Base-by-base conservation (phyloP, 2,329 filamentous ascomycete genomes). In the Epichloe bromicola region DNA sequence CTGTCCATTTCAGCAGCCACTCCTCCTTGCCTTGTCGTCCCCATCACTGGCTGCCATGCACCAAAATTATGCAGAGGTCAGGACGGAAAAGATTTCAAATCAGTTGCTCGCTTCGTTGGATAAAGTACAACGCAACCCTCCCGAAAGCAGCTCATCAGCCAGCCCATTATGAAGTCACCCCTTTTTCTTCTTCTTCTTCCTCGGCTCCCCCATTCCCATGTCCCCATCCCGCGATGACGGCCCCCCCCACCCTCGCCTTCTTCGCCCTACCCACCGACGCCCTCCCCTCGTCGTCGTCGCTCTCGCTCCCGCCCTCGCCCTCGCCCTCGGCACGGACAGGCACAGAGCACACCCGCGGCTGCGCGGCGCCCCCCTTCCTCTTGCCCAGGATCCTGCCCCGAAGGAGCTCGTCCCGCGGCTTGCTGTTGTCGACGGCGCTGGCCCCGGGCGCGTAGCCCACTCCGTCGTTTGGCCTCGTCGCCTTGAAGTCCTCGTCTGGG, bases 401-500 rank as follows among this genome's bases (percentile, higher is more conserved):
- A 8, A 47, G 44, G 10, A 37, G 20, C 14, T 6, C 3, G 36
- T n/a, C 36, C 36, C 36, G 15, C 36, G 36, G 14, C 12, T n/a
- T 14, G 23, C 6, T 20, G 3, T 37, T 7, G 3, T 37, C 44
- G 4, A 2, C 20, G 65, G 59, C 17, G 65, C 23, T 2, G 23
- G 34, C 44, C 63, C 60, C 52, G 63, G 61, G 57, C 10, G 63
- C 59, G 58, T 68, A 72, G 8, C 72, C 72, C 10, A 74, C 56
- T 37, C 72, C 73, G 23, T 67, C 63, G 57, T 71, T 72, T 38
- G 46, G 48, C 26, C 46, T 52, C 5, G 49, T 45, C 19, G 54
- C 46, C 37, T 36, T 15, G 12, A 34, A 23, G 30, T 38, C 20
- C 11, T 50, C 34, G 20, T 46, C 49, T 11, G 15, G 46, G 33